phyloP scores from a whole-genome alignment of 2,329 filamentous ascomycete species.

The Reticulascus tulasneorum region DNA sequence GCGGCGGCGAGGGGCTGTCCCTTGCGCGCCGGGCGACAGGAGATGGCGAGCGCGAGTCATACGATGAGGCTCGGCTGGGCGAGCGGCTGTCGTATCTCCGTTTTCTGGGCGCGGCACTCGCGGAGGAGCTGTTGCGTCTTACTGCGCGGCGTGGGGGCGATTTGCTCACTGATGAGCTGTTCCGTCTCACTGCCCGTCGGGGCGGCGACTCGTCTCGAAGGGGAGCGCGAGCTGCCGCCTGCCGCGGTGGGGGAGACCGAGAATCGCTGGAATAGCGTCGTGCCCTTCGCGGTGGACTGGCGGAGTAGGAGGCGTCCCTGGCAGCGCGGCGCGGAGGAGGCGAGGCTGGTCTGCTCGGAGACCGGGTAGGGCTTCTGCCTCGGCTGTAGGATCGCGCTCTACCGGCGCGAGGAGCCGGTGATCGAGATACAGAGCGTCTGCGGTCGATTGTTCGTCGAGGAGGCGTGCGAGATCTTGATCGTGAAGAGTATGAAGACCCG shows the following conservation, averaged over 20 bases:
- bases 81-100: conserved; percentile 20
- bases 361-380: conserved; percentile 31
- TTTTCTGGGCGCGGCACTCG: conserved; percentile 12
- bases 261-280: conserved; percentile 20
- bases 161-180: conserved; percentile 30
- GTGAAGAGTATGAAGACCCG: conserved; percentile 55
- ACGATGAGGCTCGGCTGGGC: conserved; percentile 19
- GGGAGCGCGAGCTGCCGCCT: conserved; percentile 1
- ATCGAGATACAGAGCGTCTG: conserved; percentile 30
- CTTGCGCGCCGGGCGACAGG: conserved; percentile 8
- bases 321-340: conserved; percentile 9
- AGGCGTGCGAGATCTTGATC: conserved; percentile 41
- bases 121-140: conserved; percentile 12
- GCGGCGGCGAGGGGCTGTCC: conserved; percentile 20
- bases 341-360: conserved; percentile 18
- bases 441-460: conserved; percentile 30
- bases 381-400: conserved; percentile 25
- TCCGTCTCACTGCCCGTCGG: conserved; percentile 22
- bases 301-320: conserved; percentile 22
- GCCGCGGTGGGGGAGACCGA: conserved; percentile 20
- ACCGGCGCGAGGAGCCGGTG: conserved; percentile 20
- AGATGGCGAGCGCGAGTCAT: conserved; percentile 21
- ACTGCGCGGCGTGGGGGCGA: conserved; percentile 19
- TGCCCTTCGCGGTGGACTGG: conserved; percentile 23
- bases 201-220: conserved; percentile 5